Evolutionary conservation across 2,329 filamentous ascomycete genomes (phyloP).

Genomic region (Diplodia scrobiculata): DNA sequence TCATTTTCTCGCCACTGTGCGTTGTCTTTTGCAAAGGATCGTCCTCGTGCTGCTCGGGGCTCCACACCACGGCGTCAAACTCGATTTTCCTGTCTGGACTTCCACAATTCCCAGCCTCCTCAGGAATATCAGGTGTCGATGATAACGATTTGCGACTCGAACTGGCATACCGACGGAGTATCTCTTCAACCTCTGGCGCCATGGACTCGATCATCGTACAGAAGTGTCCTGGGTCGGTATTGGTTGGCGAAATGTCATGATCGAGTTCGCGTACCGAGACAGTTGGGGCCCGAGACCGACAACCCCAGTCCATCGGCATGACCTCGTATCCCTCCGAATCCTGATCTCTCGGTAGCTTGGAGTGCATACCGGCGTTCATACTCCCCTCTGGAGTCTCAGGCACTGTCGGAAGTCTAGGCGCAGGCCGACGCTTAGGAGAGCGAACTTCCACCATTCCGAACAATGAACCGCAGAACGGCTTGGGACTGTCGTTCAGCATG

Average conservation of each 20-base stretch:
- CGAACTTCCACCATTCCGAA: background rate
- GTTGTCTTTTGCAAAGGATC: background rate
- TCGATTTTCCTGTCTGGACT: background rate
- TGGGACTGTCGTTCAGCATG: background rate
- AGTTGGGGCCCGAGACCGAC: background rate
- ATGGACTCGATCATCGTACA: background rate
- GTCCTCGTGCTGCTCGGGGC: background rate
- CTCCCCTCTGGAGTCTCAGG: background rate
- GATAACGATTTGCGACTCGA: background rate
- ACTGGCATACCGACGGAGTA: background rate
- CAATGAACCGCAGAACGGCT: background rate
- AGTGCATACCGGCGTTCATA: background rate
- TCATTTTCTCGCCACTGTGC: background rate
- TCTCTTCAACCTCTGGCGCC: background rate
- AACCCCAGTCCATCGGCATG: background rate
- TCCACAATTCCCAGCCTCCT: background rate
- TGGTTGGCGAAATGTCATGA: background rate
- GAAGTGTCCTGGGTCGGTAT: background rate
- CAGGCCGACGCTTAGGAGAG: background rate
- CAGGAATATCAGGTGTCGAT: background rate
- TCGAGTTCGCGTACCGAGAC: background rate
- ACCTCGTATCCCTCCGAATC: background rate
- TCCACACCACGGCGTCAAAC: background rate
- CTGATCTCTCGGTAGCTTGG: background rate
- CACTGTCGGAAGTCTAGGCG: background rate